phyloP scores from a whole-genome alignment of 108 stramenopile species.

The Pseudonitzschia pungens region DNA sequence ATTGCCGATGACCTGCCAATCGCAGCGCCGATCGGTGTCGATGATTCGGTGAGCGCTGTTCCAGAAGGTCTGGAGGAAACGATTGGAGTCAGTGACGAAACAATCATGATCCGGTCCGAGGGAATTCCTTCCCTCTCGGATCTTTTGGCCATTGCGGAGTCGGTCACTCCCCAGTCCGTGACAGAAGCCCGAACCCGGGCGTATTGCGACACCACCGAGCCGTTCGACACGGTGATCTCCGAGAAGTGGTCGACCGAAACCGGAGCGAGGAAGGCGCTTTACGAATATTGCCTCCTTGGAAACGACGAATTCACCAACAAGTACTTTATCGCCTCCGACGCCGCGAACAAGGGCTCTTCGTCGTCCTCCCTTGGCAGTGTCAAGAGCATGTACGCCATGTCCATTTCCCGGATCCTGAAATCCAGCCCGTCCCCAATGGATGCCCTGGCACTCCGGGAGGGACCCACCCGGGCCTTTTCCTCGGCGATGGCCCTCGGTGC shows the following conservation, averaged over 20 bases:
- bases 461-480: constrained; percentile 10
- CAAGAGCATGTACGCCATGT: constrained; percentile 15
- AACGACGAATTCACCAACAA: constrained; percentile 9
- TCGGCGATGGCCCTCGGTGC: constrained; percentile 6
- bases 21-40: not conserved
- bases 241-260: constrained; percentile 8
- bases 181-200: not conserved
- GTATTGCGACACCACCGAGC: constrained; percentile 7
- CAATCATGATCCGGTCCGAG: not conserved
- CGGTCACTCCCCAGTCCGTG: not conserved
- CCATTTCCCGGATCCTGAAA: constrained; percentile 6
- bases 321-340: constrained; percentile 5
- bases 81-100: no score
- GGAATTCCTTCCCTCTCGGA: not conserved
- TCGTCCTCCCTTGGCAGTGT: not conserved
- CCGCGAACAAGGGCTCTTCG: not conserved
- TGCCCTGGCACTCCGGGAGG: not conserved
- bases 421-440: not conserved
- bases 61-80: not conserved
- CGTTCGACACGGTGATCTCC: not conserved
- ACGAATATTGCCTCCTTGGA: not conserved
- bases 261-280: constrained; percentile 3
- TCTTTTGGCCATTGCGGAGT: not conserved
- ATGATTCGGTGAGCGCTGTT: no score
- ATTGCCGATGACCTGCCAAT: constrained; percentile 10